Conservation (phyloP, 2,329 filamentous ascomycete genomes). For the Apiospora aurea region DNA sequence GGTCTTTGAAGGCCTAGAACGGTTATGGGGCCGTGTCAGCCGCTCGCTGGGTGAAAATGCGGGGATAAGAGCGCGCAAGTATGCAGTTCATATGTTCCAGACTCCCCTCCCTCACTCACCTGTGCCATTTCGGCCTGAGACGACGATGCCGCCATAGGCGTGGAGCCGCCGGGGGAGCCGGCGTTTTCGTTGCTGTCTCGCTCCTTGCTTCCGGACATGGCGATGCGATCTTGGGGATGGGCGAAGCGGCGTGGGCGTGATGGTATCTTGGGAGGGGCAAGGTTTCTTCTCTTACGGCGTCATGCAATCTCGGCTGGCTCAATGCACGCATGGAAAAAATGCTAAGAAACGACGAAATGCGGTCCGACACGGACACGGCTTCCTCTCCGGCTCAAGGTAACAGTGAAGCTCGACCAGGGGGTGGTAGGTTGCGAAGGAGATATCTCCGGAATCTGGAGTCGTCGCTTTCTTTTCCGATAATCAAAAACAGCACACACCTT, state of each 20-base stretch:
- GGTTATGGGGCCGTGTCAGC: constrained; percentile 13
- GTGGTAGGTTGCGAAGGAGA: not conserved
- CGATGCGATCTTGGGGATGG: not conserved
- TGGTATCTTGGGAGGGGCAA: too few species aligned
- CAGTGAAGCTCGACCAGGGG: not conserved
- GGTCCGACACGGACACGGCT: not conserved
- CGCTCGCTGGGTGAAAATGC: constrained; percentile 6
- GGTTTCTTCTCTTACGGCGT: not conserved
- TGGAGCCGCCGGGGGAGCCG: not conserved
- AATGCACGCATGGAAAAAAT: not conserved
- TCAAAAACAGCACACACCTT: not conserved
- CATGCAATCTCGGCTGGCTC: not conserved
- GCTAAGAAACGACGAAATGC: not conserved
- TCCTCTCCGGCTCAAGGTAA: not conserved
- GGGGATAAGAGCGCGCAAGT: not conserved
- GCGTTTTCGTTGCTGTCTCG: not conserved
- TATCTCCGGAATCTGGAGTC: not conserved
- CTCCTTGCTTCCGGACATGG: not conserved
- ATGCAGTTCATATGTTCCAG: not conserved
- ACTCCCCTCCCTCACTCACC: constrained; percentile 13
- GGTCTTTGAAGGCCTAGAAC: constrained; percentile 43
- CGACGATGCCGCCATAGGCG: constrained; percentile 14
- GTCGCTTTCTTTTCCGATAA: not conserved
- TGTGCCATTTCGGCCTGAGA: constrained; percentile 24
- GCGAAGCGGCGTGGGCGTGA: not conserved